A percentile compares a stretch with the other conserved stretches of the same genome.
Conservation (phyloP, 2,329 filamentous ascomycete genomes). For the Claviceps quebecensis region DNA sequence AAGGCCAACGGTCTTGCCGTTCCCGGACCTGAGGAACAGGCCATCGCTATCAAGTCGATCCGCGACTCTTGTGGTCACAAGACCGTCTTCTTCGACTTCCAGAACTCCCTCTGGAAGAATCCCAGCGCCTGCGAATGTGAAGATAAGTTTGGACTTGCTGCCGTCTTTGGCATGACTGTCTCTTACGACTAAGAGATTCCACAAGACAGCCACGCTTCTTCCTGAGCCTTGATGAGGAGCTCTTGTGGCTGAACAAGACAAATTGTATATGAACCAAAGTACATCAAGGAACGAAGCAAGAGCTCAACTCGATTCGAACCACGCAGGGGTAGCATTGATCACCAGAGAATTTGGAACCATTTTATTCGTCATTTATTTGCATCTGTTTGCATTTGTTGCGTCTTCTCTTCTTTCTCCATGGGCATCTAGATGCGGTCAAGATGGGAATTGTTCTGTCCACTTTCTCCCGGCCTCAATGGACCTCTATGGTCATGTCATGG, state of each 20-base stretch:
- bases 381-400: background rate
- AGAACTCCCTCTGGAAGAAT: constrained; percentile 72
- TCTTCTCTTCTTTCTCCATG: background rate
- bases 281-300: constrained; percentile 3
- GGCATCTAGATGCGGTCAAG: too few relatives aligned
- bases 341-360: too few relatives aligned
- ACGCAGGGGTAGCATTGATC: background rate
- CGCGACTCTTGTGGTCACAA: constrained; percentile 48
- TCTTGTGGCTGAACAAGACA: background rate
- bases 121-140: constrained; percentile 58
- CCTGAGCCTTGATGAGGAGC: background rate
- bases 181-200: background rate
- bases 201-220: background rate
- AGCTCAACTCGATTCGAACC: constrained; percentile 9
- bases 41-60: constrained; percentile 58
- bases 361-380: background rate
- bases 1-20: constrained; percentile 57
- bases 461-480: background rate
- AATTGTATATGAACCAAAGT: constrained; percentile 14
- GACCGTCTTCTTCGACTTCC: constrained; percentile 69
- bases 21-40: constrained; percentile 54
- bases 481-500: background rate
- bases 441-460: background rate
- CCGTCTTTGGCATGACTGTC: constrained; percentile 3
- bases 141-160: constrained; percentile 58